phyloP scores from a whole-genome alignment of 2,329 filamentous ascomycete species.

The Knufia petricola region DNA sequence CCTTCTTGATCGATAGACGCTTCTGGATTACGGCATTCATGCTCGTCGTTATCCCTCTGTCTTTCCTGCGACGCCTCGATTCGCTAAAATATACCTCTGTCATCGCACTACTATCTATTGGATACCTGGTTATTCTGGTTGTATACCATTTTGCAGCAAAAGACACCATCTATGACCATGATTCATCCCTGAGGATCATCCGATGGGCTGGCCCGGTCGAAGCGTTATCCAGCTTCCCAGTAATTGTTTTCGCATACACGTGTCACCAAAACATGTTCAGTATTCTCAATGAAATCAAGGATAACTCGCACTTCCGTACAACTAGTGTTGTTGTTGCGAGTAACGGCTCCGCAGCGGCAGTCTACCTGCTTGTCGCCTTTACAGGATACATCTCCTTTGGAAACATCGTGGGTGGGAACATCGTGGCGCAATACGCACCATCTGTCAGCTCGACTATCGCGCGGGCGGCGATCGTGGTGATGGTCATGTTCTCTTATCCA shows the following conservation, averaged over 20 bases:
- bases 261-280: constrained; percentile 99
- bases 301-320: constrained; percentile 70
- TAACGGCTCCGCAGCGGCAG: constrained; percentile 75
- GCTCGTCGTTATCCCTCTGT: constrained; percentile 78
- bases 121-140: constrained; percentile 85
- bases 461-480: constrained; percentile 85
- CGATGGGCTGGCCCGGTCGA: constrained; percentile 70
- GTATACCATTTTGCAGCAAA: constrained; percentile 79
- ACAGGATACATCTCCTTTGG: constrained; percentile 96
- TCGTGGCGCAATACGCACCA: constrained; percentile 78
- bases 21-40: constrained; percentile 99
- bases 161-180: constrained; percentile 49
- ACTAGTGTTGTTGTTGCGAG: constrained; percentile 70
- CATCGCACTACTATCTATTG: constrained; percentile 82
- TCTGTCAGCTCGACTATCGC: constrained; percentile 81
- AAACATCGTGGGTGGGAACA: constrained; percentile 80
- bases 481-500: constrained; percentile 94
- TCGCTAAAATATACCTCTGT: constrained; percentile 96
- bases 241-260: constrained; percentile 98
- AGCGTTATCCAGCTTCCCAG: constrained; percentile 75
- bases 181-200: constrained; percentile 65
- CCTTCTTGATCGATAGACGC: constrained; percentile 76
- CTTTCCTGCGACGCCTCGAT: constrained; percentile 81
- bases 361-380: constrained; percentile 86
- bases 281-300: constrained; percentile 85